A percentile compares a stretch with the other conserved stretches of the same genome.
Evolutionary conservation across 2,329 filamentous ascomycete species (phyloP).

Genomic region (Sporothrix globosa): DNA sequence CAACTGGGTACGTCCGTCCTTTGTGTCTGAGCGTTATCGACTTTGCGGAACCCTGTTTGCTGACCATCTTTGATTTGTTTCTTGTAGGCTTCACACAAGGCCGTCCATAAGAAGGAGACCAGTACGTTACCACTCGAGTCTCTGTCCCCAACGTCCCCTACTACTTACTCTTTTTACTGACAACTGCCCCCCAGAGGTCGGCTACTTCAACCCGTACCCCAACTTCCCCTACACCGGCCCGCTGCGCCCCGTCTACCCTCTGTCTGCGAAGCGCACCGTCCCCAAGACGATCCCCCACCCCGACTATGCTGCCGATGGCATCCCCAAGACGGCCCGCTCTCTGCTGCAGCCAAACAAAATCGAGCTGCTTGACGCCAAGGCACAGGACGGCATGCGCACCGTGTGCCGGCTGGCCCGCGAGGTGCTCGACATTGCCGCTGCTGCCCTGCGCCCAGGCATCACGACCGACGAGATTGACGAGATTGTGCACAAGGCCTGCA

Average conservation of each 20-base stretch:
- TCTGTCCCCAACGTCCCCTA: background rate
- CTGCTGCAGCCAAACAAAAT: slow-evolving; percentile 77
- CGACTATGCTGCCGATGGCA: slow-evolving; percentile 85
- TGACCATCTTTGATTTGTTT: background rate
- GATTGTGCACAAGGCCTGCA: slow-evolving; percentile 89
- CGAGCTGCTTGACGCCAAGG: slow-evolving; percentile 76
- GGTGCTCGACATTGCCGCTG: slow-evolving; percentile 87
- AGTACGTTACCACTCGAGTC: slow-evolving; percentile 50
- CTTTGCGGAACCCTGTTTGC: background rate
- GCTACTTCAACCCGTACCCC: slow-evolving; percentile 89
- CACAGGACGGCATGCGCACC: slow-evolving; percentile 88
- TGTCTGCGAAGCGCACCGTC: slow-evolving; percentile 72
- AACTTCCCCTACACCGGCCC: slow-evolving; percentile 79
- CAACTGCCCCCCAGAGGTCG: slow-evolving; percentile 63
- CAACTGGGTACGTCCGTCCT: slow-evolving; percentile 74
- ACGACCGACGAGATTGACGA: slow-evolving; percentile 96
- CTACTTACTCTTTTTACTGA: background rate
- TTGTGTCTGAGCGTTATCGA: background rate
- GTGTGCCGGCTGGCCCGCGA: slow-evolving; percentile 86
- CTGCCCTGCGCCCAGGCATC: slow-evolving; percentile 82
- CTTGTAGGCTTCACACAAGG: slow-evolving; percentile 76
- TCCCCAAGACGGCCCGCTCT: slow-evolving; percentile 63
- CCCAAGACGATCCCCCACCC: slow-evolving; percentile 81
- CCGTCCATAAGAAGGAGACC: slow-evolving; percentile 77
- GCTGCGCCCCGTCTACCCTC: slow-evolving; percentile 83